phyloP scores from a whole-genome alignment of 164 flowering plant species.

The Tetrastigma voinierianum region DNA sequence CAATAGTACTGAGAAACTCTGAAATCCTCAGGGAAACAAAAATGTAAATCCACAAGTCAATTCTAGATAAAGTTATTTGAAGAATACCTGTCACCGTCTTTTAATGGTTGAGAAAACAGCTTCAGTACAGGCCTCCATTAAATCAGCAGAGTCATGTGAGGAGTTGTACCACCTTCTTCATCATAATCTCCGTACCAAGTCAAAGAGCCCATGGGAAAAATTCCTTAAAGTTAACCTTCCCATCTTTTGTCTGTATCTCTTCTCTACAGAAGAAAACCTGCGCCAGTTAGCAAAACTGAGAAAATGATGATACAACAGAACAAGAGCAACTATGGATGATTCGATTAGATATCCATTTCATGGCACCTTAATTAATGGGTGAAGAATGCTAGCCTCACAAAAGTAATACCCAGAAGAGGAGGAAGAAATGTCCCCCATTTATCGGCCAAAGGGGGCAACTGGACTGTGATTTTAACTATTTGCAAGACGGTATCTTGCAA shows the following conservation, averaged over 20 bases:
- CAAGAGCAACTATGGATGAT: no score
- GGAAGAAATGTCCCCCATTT: no score
- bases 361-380: no score
- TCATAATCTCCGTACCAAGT: slow-evolving; percentile 82
- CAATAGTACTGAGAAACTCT: background rate
- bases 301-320: no score
- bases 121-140: slow-evolving; percentile 66
- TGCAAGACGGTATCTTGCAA: no score
- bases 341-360: no score
- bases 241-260: slow-evolving; percentile 92
- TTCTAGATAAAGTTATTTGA: background rate
- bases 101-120: slow-evolving; percentile 74
- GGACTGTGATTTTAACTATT: no score
- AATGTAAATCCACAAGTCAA: background rate
- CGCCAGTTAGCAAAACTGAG: background rate
- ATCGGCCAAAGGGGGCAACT: no score
- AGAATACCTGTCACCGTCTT: slow-evolving; percentile 82
- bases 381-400: no score
- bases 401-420: no score
- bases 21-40: background rate
- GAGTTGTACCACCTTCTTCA: slow-evolving; percentile 60
- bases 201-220: slow-evolving; percentile 97
- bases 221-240: slow-evolving; percentile 81
- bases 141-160: slow-evolving; percentile 48
- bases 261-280: slow-evolving; percentile 49